phyloP scores from a whole-genome alignment of 2,329 filamentous ascomycete genomes.

The Colletotrichum coccodes region DNA sequence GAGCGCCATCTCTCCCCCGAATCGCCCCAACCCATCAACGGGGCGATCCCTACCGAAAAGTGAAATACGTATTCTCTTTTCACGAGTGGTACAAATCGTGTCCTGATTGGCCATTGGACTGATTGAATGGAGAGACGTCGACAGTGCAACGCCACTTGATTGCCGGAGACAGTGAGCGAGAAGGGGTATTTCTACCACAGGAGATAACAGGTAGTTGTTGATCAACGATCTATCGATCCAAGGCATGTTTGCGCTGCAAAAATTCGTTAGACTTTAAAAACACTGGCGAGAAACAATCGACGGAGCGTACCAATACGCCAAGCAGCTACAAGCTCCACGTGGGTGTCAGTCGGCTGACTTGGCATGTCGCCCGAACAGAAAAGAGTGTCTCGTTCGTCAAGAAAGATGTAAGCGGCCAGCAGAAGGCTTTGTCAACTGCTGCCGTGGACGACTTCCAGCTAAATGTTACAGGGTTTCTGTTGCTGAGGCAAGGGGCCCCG shows the following conservation, averaged over 20 bases:
- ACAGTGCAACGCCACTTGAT: neutral
- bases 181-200: too few species aligned
- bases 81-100: neutral
- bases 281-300: neutral
- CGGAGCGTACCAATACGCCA: neutral
- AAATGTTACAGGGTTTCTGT: neutral
- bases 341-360: neutral
- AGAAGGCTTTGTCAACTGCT: neutral
- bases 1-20: conserved; percentile 12
- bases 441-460: neutral
- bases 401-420: neutral
- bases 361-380: neutral
- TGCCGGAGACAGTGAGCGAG: too few species aligned
- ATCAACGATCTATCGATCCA: neutral
- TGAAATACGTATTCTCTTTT: neutral
- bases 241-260: neutral
- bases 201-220: neutral
- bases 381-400: neutral
- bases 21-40: neutral
- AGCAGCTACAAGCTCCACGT: neutral
- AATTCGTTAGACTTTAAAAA: too few species aligned
- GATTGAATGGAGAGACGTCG: neutral
- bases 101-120: neutral
- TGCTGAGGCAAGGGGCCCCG: neutral
- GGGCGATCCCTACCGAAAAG: neutral